Evolutionary conservation across 495 filamentous ascomycete genomes (phyloP), one percentile per base, ranked within the genome.

Genomic region (Pyronema domesticum): DNA sequence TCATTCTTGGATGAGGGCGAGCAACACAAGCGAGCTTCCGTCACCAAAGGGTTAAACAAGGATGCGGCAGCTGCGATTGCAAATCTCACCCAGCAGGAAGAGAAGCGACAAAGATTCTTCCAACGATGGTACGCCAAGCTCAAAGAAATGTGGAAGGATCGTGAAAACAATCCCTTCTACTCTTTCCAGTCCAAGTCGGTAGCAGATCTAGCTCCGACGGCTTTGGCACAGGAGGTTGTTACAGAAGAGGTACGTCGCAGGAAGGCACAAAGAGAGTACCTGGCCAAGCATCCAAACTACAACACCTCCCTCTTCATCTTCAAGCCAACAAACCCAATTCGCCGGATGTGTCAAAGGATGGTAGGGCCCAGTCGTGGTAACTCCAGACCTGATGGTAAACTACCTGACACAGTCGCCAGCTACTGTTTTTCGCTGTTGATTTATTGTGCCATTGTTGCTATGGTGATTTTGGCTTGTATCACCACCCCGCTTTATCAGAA

Each of bases 121-220:
- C 39, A 58, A 43, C 61, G 54, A 40, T 42, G 64, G 48, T 51
- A 51, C 3, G 18, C 42, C n/a, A 64, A 45, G 53, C 42, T 64
- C n/a, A 10, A 46, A 8, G 50, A 30, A 18, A 18, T 58, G 6
- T 63, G 62, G 11, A 46, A 42, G 15, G 55, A 62, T 13, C 61
- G 61, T 23, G 93, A 96, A 55, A 83, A 85, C 1, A 99, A 99
- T 69, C 91, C 91, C 3, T 99, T 99, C 67, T 95, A 95, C 65
- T 84, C 87, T 6, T 59, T 64, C 37, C 55, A 57, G 61, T 64
- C 63, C 3, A 30, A 50, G 19, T 76, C 79, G 2, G 80, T 82
- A 51, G 82, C 89, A 47, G 80, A 83, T 36, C 67, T 94, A 47
- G 87, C 95, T 60, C 85, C 91, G 3, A 77, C 80, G 51, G 78